Evolutionary conservation across 139 green algal species (phyloP), one percentile per base, ranked within the genome.

Genomic region (Micractinium sp.): DNA sequence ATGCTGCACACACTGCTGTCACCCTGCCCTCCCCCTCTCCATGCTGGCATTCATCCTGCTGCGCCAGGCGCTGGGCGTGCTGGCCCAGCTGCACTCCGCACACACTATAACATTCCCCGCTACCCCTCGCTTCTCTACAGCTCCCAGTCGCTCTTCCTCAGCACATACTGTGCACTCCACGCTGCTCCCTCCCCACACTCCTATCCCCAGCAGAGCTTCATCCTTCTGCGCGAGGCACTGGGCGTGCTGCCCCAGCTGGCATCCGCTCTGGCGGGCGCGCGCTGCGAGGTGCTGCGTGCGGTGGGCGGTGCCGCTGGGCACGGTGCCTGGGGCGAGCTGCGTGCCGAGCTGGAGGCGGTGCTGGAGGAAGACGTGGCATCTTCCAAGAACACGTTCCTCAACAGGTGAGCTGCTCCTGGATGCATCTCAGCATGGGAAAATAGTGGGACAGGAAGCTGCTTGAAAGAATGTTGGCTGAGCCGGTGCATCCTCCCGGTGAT

Each of bases 281-380:
- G 91, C 0, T 90, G 87, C 47, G 56, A 83, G 35, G 86, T 96
- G 77, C 90, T 96, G 61, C 76, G 89, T 14, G 87, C 86, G 1
- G 76, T 96, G 36, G 79, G 78, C 18, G 71, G 36, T 22, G 92
- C 82, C 23, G 79, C 39, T 67, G 38, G 14, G 9, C 84, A 96
- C 25, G 38, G 87, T 18, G 78, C 74, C 29, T 95, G 93, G 75
- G 63, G 63, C 1, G 76, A 86, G 20, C 79, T 95, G 73, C 60
- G 88, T 56, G n/a, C 76, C 3, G 85, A 66, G 14, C 87, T 96
- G 56, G 82, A 92, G 0, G 25, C 76, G 20, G 89, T 94, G 23
- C 81, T 97, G 56, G 95, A 97, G 77, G 91, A 95, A 63, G 92
- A 97, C 80, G 90, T 92, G 33, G 66, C 90, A 1, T 90, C 92